phyloP scores from a whole-genome alignment of 257 asterid genomes.

The Paraleonurus japonicus region DNA sequence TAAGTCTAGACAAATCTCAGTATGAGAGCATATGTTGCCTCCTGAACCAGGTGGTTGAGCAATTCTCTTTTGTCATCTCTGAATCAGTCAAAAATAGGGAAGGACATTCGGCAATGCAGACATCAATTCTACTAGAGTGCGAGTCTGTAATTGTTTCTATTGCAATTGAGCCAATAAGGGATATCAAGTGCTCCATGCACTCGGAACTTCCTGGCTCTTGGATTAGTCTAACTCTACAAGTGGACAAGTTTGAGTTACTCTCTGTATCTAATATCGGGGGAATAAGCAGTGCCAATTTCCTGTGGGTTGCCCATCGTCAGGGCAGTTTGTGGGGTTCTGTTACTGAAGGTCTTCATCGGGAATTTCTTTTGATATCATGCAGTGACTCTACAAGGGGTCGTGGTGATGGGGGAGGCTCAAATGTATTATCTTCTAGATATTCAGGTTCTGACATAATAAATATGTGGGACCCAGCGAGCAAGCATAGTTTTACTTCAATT shows the following conservation, averaged over 20 bases:
- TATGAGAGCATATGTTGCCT: constrained; percentile 52
- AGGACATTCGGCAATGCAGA: constrained; percentile 50
- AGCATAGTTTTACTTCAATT: constrained; percentile 53
- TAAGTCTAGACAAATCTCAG: constrained; percentile 50
- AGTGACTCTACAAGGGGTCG: constrained; percentile 75
- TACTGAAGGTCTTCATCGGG: constrained; percentile 52
- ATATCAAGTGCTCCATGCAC: constrained; percentile 44
- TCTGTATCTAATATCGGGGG: constrained; percentile 84
- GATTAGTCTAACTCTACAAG: constrained; percentile 63
- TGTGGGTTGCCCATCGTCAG: constrained; percentile 66
- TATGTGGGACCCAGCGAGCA: constrained; percentile 62
- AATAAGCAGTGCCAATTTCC: constrained; percentile 57
- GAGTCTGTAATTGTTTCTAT: constrained; percentile 54
- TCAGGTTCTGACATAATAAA: constrained; percentile 72
- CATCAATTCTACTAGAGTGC: constrained; percentile 69
- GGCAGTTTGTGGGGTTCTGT: constrained; percentile 85
- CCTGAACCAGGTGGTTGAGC: constrained; percentile 49
- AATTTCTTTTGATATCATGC: constrained; percentile 85
- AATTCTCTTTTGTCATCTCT: constrained; percentile 42
- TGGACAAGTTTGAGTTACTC: constrained; percentile 65
- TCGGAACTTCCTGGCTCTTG: constrained; percentile 91
- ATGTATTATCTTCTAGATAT: constrained; percentile 61
- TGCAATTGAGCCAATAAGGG: constrained; percentile 44
- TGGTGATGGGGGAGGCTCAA: constrained; percentile 94
- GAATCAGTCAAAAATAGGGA: constrained; percentile 38